Conservation (phyloP, 345 rosid species). For the Gossypium ekmanianum region DNA sequence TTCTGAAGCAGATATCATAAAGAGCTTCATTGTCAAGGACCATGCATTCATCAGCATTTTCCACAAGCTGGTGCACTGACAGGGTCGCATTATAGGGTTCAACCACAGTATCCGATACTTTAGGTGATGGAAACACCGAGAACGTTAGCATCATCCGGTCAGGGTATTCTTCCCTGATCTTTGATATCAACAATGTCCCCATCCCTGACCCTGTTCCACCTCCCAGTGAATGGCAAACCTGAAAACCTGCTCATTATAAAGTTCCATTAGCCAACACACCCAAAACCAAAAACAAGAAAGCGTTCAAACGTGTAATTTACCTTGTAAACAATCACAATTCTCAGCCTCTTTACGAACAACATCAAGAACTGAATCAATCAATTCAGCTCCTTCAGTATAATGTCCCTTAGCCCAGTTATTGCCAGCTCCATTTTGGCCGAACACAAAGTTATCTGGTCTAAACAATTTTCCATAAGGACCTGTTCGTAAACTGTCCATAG, state of each 20-base stretch:
- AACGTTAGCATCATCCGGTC: slow-evolving; percentile 33
- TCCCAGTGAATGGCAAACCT: slow-evolving; percentile 37
- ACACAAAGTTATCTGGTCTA: slow-evolving; percentile 60
- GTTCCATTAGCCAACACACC: background rate
- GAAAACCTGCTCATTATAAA: slow-evolving; percentile 23
- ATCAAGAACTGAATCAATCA: slow-evolving; percentile 33
- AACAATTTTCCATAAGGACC: slow-evolving; percentile 62
- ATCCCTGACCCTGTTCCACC: slow-evolving; percentile 40
- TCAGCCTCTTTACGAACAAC: slow-evolving; percentile 38
- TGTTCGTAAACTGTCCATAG: slow-evolving; percentile 30
- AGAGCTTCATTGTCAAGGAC: slow-evolving; percentile 38
- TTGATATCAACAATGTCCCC: slow-evolving; percentile 37
- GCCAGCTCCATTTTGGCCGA: slow-evolving; percentile 34
- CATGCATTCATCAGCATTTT: slow-evolving; percentile 43
- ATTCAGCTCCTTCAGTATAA: slow-evolving; percentile 37
- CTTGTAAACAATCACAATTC: slow-evolving; percentile 37
- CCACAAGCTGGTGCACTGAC: slow-evolving; percentile 37
- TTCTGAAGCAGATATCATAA: slow-evolving; percentile 39
- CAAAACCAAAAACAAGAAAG: background rate
- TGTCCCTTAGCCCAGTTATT: slow-evolving; percentile 41
- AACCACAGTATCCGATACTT: slow-evolving; percentile 37
- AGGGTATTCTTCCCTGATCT: slow-evolving; percentile 47
- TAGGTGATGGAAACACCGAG: slow-evolving; percentile 51
- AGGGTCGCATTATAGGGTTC: slow-evolving; percentile 43
- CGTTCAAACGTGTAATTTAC: background rate